These are phyloP conservation scores for Curvularia eragrostidis DNA, from an alignment of 2,329 filamentous ascomycete species.

Conservation along the genomic window DNA sequence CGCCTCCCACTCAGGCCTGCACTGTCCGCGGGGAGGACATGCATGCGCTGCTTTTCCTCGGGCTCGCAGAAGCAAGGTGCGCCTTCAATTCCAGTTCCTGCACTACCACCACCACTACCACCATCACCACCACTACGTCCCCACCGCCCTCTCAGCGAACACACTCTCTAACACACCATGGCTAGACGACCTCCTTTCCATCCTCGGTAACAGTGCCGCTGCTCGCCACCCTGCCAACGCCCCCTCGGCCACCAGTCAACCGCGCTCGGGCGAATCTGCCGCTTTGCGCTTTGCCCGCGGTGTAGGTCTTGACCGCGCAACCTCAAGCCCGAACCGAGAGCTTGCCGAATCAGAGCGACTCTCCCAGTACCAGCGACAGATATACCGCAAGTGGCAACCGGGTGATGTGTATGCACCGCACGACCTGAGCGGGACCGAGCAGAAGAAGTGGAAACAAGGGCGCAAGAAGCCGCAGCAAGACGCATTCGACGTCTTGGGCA, in stretches of 20 bases:
- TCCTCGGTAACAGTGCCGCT: slow-evolving; percentile 24
- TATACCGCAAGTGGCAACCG: slow-evolving; percentile 72
- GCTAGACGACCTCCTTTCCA: slow-evolving; percentile 29
- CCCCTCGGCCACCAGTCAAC: neutral
- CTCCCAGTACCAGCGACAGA: slow-evolving; percentile 65
- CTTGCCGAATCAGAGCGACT: slow-evolving; percentile 40
- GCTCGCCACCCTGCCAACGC: slow-evolving; percentile 18
- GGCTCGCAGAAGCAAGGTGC: slow-evolving; percentile 29
- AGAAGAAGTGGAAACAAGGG: slow-evolving; percentile 75
- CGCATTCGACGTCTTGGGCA: slow-evolving; percentile 77
- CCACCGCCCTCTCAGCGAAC: neutral
- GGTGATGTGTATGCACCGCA: slow-evolving; percentile 93
- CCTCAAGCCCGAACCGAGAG: slow-evolving; percentile 27
- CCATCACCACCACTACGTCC: neutral
- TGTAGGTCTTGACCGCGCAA: slow-evolving; percentile 26
- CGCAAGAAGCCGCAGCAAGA: slow-evolving; percentile 64
- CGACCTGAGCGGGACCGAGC: slow-evolving; percentile 79
- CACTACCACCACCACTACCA: neutral
- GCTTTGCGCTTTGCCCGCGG: slow-evolving; percentile 27
- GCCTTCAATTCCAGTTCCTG: slow-evolving; percentile 6
- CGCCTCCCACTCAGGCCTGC: slow-evolving; percentile 25
- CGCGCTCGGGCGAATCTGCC: slow-evolving; percentile 8
- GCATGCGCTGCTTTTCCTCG: slow-evolving; percentile 38
- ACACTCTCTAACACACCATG: slow-evolving; percentile 13
- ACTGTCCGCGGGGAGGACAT: slow-evolving; percentile 12